These are phyloP conservation scores for Marchantia paleacea DNA, from an alignment of 225 moss, liverwort and hornwort genomes.

Conservation along the genomic window DNA sequence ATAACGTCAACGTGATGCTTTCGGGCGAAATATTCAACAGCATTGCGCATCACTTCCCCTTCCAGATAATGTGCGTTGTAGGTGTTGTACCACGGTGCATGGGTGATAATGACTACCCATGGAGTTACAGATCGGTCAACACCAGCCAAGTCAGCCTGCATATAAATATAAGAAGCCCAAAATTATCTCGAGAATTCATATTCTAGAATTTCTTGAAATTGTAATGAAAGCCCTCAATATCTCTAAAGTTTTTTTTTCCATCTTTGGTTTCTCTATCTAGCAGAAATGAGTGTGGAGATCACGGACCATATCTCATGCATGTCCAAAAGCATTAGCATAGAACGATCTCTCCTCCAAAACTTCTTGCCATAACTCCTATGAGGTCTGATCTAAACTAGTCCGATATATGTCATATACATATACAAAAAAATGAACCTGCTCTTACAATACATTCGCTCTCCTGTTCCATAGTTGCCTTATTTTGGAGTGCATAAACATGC, in stretches of 20 bases:
- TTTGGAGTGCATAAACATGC: too few species aligned
- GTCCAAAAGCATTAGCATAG: not conserved
- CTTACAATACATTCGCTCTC: not conserved
- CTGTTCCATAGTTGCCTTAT: too few species aligned
- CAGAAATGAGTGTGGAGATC: not conserved
- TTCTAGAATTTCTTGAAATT: not conserved
- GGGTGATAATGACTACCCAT: conserved; percentile 49
- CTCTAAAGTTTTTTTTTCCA: too few species aligned
- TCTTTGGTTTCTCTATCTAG: not conserved
- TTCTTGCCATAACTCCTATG: not conserved
- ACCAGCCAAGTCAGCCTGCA: conserved; percentile 33
- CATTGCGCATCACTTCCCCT: conserved; percentile 48
- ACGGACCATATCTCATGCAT: not conserved
- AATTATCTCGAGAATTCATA: not conserved
- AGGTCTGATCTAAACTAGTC: too few species aligned
- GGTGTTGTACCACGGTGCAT: conserved; percentile 56
- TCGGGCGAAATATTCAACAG: conserved; percentile 42
- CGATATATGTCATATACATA: not conserved
- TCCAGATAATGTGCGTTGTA: conserved; percentile 46
- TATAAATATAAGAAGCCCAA: conserved; percentile 9
- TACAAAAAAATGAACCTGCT: not conserved
- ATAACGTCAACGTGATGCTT: conserved; percentile 45
- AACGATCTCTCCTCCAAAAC: not conserved
- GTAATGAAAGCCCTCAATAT: not conserved
- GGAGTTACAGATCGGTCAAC: conserved; percentile 48